Base-by-base conservation (phyloP, 2,329 filamentous ascomycete species). In the Botrytis medusae region DNA sequence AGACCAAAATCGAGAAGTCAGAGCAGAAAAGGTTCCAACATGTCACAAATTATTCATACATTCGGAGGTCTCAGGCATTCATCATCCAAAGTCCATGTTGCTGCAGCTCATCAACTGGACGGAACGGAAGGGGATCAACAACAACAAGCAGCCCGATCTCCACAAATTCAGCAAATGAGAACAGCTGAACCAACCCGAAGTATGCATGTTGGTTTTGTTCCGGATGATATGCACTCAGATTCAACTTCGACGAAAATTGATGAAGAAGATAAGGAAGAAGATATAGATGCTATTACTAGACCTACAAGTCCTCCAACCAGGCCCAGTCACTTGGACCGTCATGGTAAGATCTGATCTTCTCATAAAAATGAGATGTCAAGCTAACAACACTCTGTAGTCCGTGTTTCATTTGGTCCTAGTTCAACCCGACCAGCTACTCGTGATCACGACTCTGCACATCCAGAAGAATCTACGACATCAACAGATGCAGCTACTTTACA, bases 201-300 rank as follows among this genome's bases (percentile, higher is more conserved):
- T 76, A 79, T 84, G 12, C 88, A 89, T 77, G 88, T 92, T 51
- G 89, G 87, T 5, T 91, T 91, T 79, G 86, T 85, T 14, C 80
- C 84, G 6, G 74, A 79, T 44, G 77, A 74, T 42, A 61, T 73
- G 40, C 64, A 73, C 16, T 69, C 71, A 20, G 71, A 73, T 62
- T 69, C 71, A 10, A 60, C 48, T 22, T 73, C 71, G 7, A 69
- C 71, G 4, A 69, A 69, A 16, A 65, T 48, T 40, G 62, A 51
- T 10, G 44, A 73, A n/a, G 42, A 20, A 1, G 40, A 54, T 12
- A 60, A 40, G 22, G 62, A 63, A 46, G 37, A 65, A 16, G 62
- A 72, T 32, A 22, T 40, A 37, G 29, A 54, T 29, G 20, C n/a
- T 32, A 57, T 70, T 8, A 70, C 59, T 25, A 62, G 57, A 34